These are phyloP conservation scores for Candida namnaoensis DNA, from an alignment of 805 yeast species.

Conservation along the genomic window DNA sequence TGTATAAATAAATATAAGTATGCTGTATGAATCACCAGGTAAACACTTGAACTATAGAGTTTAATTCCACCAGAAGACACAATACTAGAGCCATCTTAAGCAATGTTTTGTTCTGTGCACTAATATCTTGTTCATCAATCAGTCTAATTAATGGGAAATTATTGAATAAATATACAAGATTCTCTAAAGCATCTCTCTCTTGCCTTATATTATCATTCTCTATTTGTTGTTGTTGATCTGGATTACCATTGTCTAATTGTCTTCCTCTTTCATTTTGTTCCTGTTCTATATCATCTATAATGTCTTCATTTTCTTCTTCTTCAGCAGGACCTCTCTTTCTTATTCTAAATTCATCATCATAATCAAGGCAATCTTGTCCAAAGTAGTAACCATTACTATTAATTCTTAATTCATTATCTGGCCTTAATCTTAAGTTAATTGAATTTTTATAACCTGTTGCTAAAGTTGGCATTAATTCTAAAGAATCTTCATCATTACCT, in stretches of 20 bases:
- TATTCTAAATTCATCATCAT: background rate
- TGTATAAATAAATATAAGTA: no score
- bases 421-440: slow-evolving; percentile 7
- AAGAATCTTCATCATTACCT: slow-evolving; percentile 7
- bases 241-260: no score
- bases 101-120: background rate
- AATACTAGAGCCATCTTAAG: background rate
- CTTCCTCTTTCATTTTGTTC: no score
- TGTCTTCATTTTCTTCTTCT: background rate
- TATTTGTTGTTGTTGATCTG: no score
- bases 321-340: background rate
- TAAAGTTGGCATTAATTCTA: slow-evolving; percentile 17
- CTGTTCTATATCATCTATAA: no score
- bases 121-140: background rate
- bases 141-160: slow-evolving; percentile 7
- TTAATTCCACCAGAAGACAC: background rate
- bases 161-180: slow-evolving; percentile 3
- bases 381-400: slow-evolving; percentile 16
- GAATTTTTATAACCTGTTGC: slow-evolving; percentile 19
- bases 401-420: slow-evolving; percentile 14
- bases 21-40: background rate
- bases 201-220: background rate
- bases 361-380: background rate
- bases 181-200: background rate
- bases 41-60: background rate